These are phyloP conservation scores for Penstemon barbatus DNA, from an alignment of 257 asterid species.

Conservation along the genomic window DNA sequence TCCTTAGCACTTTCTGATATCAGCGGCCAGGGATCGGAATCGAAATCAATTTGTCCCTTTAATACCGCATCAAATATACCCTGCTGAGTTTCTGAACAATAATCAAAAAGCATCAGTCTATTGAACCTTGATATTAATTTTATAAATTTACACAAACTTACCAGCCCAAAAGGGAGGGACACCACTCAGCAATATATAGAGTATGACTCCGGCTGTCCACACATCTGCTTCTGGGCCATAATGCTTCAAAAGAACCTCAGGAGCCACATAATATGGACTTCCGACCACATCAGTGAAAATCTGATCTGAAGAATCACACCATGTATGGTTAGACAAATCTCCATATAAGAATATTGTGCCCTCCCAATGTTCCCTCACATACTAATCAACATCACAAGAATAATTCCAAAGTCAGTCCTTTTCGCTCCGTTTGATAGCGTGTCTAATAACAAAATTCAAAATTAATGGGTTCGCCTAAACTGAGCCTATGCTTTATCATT, in stretches of 20 bases:
- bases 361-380: not conserved
- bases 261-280: slow-evolving; percentile 95
- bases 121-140: slow-evolving; percentile 9
- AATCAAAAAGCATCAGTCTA: slow-evolving; percentile 30
- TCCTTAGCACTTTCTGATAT: slow-evolving; percentile 84
- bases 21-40: slow-evolving; percentile 83
- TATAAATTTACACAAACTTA: slow-evolving; percentile 26
- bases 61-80: slow-evolving; percentile 88
- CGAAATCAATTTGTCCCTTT: slow-evolving; percentile 78
- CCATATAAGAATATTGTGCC: not conserved
- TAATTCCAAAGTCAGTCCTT: not conserved
- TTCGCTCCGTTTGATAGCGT: too few relatives aligned
- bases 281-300: slow-evolving; percentile 92
- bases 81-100: slow-evolving; percentile 75
- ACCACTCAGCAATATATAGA: slow-evolving; percentile 84
- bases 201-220: slow-evolving; percentile 95
- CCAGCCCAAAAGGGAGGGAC: slow-evolving; percentile 99
- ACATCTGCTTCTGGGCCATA: slow-evolving; percentile 97
- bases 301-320: slow-evolving; percentile 61
- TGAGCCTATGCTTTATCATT: too few relatives aligned
- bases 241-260: slow-evolving; percentile 87
- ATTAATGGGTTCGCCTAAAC: too few relatives aligned
- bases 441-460: too few relatives aligned
- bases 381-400: slow-evolving; percentile 12
- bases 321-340: slow-evolving; percentile 14